Evolutionary conservation across 371 early-diverging fungal species (phyloP), one percentile per base, ranked within the genome.

Genomic region (Mucor ambiguus): DNA sequence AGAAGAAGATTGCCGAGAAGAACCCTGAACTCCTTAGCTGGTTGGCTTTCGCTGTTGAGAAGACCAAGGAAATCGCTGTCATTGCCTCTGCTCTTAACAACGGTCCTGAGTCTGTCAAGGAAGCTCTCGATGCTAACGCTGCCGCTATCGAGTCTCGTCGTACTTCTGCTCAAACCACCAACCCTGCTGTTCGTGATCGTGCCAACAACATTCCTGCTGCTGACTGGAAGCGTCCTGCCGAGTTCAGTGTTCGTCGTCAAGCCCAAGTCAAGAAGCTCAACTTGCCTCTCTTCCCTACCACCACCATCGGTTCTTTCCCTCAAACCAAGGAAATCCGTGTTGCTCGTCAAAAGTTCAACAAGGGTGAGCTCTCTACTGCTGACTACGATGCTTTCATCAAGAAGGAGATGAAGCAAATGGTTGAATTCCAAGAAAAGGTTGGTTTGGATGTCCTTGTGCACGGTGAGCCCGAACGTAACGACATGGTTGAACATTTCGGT

Each of bases 261-360:
- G 83, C 83, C 61, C 98, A 98, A 82, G 87, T 86, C 72, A 83
- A 81, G 57, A 85, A 91, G 61, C 89, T 94, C 72, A 87, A 92
- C 66, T 87, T 97, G 68, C 98, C 98, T 41, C 73, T 84, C 63
- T 97, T 95, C 90, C 96, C 98, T 35, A 97, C 98, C 52, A 97
- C 98, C 73, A 97, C 98, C 66, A 93, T 98, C 67, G 98, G 98
- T 41, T 96, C 97, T 54, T 97, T 98, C 94, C 98, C 98, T 57
- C 98, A 98, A 81, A 97, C 98, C 72, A 93, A 92, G 77, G 95
- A 96, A 78, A 93, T 98, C 67, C 96, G 98, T 83, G 76, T 89
- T 63, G 89, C 92, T 52, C 97, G 98, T 75, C 91, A 91, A 67
- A 90, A 93, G 83, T 84, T 90, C 85, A 93, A 91, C 87, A 93